Base-by-base conservation (phyloP, 495 filamentous ascomycete genomes). In the Penicillium argentinense region DNA sequence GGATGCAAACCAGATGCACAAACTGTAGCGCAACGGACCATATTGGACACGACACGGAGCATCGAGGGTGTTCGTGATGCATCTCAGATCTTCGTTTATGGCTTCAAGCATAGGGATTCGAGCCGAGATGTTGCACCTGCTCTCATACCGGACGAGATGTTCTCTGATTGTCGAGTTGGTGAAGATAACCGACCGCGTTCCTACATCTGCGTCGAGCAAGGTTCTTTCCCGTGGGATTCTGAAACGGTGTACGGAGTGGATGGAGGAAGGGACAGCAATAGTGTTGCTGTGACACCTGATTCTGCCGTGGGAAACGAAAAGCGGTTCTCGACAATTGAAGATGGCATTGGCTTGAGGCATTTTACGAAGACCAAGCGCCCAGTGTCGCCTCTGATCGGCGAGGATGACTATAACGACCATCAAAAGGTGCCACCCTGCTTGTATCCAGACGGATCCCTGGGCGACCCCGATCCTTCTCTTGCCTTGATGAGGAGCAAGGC, bases 1-100 rank as follows among this genome's bases (percentile, higher is more conserved):
- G 75, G 76, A 24, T 72, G 73, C n/a, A 34, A 59, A 12, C 70
- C 65, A 34, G 47, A 49, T 24, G 46, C 56, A 13, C 39, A 47
- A 5, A 21, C 47, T 13, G 57, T 56, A 5, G 45, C 49, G 1
- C 33, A 34, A 9, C 51, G 53, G 28, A 43, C 50, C 1, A 46
- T 72, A 8, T 46, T 71, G 23, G 66, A 73, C 39, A 34, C 71
- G 9, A 63, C 68, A 1, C 58, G 49, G 16, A 37, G 60, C 11
- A 57, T 56, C 32, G 39, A 39, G 6, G 37, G 51, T 14, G 39
- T 70, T 16, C 52, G 51, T 1, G 57, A 68, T 47, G 47, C 60
- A 7, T 66, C 68, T 2, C 54, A 56, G n/a, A 16, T 60, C 8
- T 21, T 51, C 28, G 14, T 17, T 18, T 28, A 36, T 17, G 41